Base-by-base conservation (phyloP, 257 asterid genomes). In the Capsicum baccatum region DNA sequence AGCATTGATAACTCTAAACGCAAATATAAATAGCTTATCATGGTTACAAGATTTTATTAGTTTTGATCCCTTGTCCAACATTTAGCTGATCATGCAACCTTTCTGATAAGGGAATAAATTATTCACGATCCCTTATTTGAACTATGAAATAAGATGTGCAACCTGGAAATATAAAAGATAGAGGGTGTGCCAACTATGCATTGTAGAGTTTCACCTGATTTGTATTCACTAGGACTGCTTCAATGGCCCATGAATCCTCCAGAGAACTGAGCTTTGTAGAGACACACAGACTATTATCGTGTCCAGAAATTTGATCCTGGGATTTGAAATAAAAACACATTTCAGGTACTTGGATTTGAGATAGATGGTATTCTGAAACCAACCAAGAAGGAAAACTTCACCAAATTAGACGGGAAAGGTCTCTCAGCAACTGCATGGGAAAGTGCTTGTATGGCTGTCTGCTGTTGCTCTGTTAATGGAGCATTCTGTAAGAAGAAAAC, bases 401-500 rank as follows among this genome's bases (percentile, higher is more conserved):
- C 99, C 93, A 97, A 88, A 89, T 90, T 94, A 48, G 92, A 79
- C 13, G 99, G 99, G 87, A 91, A 91, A 66, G 98, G 97, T 13
- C 98, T 90, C 87, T 97, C 98, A 11, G 97, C 92, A 89, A 95
- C 99, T 68, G 96, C 98, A 90, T 97, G 98, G 79, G 99, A 94
- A 50, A 97, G 98, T 5, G 97, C 97, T 84, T 89, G 92, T 81
- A 97, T 86, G 73, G 99, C 98, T 42, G 96, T 94, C 86, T 90
- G 97, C 67, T 95, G 98, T 87, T 95, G 97, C 90, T 95, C 98
- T 58, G 98, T 95, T 95, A 97, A 87, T 21, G 97, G 99, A 83
- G 98, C 92, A 88, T 90, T 97, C 99, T 97, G 81, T 78, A 78
- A 81, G 71, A 54, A 9, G 54, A 82, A 81, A 16, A 44, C 54